Evolutionary conservation across 257 asterid genomes (phyloP).

Genomic region (Echites panduratus): DNA sequence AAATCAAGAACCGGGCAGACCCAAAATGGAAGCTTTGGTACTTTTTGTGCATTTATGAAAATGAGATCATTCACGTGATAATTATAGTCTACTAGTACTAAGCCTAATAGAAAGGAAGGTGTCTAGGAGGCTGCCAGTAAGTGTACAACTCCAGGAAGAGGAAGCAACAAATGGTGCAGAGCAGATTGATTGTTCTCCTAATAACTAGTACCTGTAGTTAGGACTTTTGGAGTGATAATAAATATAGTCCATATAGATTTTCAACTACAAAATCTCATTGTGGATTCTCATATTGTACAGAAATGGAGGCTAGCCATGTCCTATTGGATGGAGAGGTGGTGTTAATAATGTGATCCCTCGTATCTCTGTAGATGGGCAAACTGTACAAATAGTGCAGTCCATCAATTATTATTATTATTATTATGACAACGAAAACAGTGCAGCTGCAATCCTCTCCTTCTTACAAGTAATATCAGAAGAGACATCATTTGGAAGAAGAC

Average conservation of each 20-base stretch:
- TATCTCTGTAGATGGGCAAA: neutral
- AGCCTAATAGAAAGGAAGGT: neutral
- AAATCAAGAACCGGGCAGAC: too few species aligned
- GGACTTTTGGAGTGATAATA: neutral
- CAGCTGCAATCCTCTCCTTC: neutral
- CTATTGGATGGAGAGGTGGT: neutral
- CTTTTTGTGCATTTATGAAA: neutral
- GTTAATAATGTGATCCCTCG: constrained; percentile 1
- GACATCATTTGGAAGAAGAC: neutral
- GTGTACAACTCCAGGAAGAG: neutral
- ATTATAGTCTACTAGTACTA: neutral
- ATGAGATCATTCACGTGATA: constrained; percentile 4
- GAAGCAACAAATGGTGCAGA: neutral
- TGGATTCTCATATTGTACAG: constrained; percentile 15
- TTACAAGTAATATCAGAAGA: neutral
- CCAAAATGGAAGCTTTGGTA: neutral
- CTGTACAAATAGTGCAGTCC: neutral
- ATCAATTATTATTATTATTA: too few species aligned
- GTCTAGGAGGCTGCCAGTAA: neutral
- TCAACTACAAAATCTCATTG: constrained; percentile 15
- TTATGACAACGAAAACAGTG: neutral
- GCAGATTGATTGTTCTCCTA: neutral
- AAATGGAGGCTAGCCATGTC: constrained; percentile 7
- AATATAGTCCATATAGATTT: neutral
- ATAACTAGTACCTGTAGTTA: too few species aligned